Base-by-base conservation (phyloP, 192 early-diverging fungal genomes). In the Pilobolus umbonatus region DNA sequence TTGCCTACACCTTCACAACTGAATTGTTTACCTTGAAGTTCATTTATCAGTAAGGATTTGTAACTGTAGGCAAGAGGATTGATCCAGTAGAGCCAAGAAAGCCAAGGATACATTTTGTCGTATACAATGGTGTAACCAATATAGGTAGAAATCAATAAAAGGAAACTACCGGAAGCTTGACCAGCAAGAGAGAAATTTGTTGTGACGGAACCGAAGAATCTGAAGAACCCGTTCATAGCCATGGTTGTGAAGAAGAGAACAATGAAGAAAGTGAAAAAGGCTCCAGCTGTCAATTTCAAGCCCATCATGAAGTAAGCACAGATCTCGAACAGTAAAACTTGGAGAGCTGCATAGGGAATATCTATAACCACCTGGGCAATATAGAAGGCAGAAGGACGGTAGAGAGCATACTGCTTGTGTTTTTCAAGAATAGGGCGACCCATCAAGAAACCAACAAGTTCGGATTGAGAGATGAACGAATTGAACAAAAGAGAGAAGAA, bases 371-470 rank as follows among this genome's bases (percentile, higher is more conserved):
- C 71, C 60, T 81, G 82, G 2, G 82, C 68, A 36, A 85, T 48
- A 39, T 75, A 80, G 57, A 69, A 75, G 4, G 84, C 76, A 17
- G 79, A 72, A 12, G 85, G 82, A 3, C 80, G 80, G 57, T 85
- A 85, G 52, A 88, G 69, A 3, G 85, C 81, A 64, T 84, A 86
- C 5, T 77, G 73, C 52, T 85, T 86, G 69, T 93, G 91, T 63
- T 93, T 93, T 71, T 86, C 80, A 29, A 87, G 67, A 39, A 91
- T 80, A 17, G 82, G 75, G 39, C 89, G 85, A 26, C 87, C 87
- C 31, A 77, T 74, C 61, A 93, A 76, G 50, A 84, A 79, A 56
- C 76, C 74, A 45, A 88, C 84, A 29, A 90, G 69, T 55, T 87
- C 81, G 14, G 85, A 75, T 50, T 90, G 78, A 19, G 86, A 83